Evolutionary conservation across 352 stramenopile genomes (phyloP).

Genomic region (Blastocystis sp.): DNA sequence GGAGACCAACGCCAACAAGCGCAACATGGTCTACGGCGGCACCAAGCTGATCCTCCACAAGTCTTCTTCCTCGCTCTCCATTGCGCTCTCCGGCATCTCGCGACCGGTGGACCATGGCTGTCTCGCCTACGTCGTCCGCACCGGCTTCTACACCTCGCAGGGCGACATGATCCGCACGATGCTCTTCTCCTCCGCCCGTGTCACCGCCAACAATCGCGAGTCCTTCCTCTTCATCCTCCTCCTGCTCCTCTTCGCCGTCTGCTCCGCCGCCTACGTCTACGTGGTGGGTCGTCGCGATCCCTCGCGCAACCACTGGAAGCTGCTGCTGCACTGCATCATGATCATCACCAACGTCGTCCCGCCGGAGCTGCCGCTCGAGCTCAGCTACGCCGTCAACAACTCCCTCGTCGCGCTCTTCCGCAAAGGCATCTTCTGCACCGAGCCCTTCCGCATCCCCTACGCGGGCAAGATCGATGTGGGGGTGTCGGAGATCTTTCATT

Average conservation of each 20-base stretch:
- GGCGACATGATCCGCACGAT: conserved; percentile 94
- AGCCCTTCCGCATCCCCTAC: conserved; percentile 91
- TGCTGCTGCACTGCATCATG: conserved; percentile 89
- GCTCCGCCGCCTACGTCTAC: conserved; percentile 84
- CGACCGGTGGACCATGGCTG: conserved; percentile 77
- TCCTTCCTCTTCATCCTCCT: conserved; percentile 85
- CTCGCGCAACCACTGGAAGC: conserved; percentile 84
- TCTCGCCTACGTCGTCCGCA: conserved; percentile 83
- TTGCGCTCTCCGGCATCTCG: conserved; percentile 61
- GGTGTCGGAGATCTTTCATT: conserved; percentile 61
- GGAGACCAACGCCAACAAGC: conserved; percentile 55
- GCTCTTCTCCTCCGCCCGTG: conserved; percentile 87
- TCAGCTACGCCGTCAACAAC: conserved; percentile 88
- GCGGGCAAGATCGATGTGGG: conserved; percentile 75
- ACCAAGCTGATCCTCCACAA: conserved; percentile 64
- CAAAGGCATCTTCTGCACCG: conserved; percentile 86
- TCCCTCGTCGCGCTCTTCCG: conserved; percentile 84
- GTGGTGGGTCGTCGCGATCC: conserved; percentile 67
- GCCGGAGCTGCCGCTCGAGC: conserved; percentile 92
- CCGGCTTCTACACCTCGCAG: conserved; percentile 90
- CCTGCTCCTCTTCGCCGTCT: conserved; percentile 87
- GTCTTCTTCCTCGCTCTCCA: conserved; percentile 54
- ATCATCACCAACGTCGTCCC: conserved; percentile 96
- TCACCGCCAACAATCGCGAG: conserved; percentile 83
- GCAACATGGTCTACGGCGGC: conserved; percentile 80